Evolutionary conservation across 306 rosid species (phyloP).

Genomic region (Ochetophila trinervis): DNA sequence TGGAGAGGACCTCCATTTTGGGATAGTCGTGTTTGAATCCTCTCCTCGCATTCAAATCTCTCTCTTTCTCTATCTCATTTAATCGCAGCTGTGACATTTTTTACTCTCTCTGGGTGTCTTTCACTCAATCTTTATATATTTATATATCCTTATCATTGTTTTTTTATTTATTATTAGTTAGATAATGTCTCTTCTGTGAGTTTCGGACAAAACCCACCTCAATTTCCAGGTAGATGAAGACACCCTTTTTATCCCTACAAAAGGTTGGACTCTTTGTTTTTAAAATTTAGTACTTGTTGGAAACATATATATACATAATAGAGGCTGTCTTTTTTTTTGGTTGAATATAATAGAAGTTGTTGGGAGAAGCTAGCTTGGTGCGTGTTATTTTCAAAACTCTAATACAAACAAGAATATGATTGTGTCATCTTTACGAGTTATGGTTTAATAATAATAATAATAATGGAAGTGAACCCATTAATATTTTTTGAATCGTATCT

Average conservation of each 20-base stretch:
- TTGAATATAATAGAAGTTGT: constrained; percentile 26
- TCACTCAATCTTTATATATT: constrained; percentile 18
- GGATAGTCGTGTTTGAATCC: constrained; percentile 61
- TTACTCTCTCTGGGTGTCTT: constrained; percentile 33
- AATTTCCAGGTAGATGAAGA: constrained; percentile 91
- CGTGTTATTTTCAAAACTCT: constrained; percentile 27
- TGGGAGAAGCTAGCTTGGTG: constrained; percentile 1
- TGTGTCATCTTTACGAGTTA: constrained; percentile 25
- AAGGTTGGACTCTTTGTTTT: constrained; percentile 38
- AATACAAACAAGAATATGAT: constrained; percentile 30
- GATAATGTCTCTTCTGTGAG: constrained; percentile 52
- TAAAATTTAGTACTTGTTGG: constrained; percentile 31
- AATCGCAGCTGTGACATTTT: background rate
- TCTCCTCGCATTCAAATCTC: constrained; percentile 52
- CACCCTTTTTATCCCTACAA: constrained; percentile 56
- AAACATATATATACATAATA: constrained; percentile 12
- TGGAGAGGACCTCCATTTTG: constrained; percentile 31
- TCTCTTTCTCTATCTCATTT: constrained; percentile 12
- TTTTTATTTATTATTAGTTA: constrained; percentile 20
- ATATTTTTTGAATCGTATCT: constrained; percentile 19
- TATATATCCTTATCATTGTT: constrained; percentile 6
- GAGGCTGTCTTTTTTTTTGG: no score
- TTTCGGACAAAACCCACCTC: constrained; percentile 78
- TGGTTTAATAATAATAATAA: no score
- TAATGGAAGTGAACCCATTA: constrained; percentile 12